Percentiles rank a stretch among this genome's conserved stretches.
Evolutionary conservation across 441 rosid species (phyloP).

Genomic region (Arabidopsis hybrid): DNA sequence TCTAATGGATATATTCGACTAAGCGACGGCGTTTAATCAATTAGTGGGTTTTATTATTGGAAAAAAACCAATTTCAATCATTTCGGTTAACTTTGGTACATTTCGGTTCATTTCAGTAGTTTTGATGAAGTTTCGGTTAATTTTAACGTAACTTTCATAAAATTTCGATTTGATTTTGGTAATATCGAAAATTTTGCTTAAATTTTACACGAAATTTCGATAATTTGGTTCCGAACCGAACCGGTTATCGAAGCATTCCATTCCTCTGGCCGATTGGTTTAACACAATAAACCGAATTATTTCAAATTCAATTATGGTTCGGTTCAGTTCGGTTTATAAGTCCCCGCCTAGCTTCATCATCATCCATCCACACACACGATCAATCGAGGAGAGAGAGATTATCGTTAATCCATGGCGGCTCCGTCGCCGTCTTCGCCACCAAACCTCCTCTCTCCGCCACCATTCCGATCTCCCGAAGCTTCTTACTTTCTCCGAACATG

Average conservation of each 20-base stretch:
- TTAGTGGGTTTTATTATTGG: not conserved
- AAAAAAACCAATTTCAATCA: not conserved
- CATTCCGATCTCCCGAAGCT: conserved; percentile 55
- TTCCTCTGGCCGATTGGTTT: not conserved
- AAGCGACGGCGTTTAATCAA: conserved; percentile 10
- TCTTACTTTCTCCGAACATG: conserved; percentile 54
- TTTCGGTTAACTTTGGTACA: not conserved
- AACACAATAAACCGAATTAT: not conserved
- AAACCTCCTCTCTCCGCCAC: conserved; percentile 31
- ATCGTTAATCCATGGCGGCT: conserved; percentile 45
- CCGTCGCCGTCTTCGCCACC: conserved; percentile 44
- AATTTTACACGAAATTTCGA: not conserved
- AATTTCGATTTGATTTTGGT: too few species aligned
- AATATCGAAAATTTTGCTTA: not conserved
- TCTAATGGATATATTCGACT: not conserved
- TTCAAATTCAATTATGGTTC: not conserved
- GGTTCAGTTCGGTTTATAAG: not conserved
- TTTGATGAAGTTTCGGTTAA: not conserved
- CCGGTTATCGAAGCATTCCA: not conserved
- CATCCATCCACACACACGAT: conserved; percentile 35
- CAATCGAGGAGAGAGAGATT: conserved; percentile 12
- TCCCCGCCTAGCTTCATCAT: conserved; percentile 1
- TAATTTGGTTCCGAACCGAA: not conserved
- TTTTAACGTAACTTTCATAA: too few species aligned
- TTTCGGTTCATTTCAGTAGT: not conserved